Conservation (phyloP, 345 rosid species). For the Pugionium dolabratum region DNA sequence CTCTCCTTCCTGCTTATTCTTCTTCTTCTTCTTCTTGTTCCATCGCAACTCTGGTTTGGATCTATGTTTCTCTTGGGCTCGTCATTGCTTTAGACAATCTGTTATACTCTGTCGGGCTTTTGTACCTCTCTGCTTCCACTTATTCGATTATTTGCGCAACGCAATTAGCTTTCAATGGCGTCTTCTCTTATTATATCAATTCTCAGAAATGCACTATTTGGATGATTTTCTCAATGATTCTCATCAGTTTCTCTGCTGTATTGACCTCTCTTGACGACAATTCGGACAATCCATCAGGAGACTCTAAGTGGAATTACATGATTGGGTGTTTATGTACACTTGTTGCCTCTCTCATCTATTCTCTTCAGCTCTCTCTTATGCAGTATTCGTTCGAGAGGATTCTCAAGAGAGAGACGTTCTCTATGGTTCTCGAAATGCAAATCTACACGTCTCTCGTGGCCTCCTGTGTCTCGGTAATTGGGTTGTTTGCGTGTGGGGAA, state of each 20-base stretch:
- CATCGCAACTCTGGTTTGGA: slow-evolving; percentile 33
- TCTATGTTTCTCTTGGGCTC: slow-evolving; percentile 62
- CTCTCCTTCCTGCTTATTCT: slow-evolving; percentile 49
- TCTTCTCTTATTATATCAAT: slow-evolving; percentile 75
- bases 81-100: slow-evolving; percentile 64
- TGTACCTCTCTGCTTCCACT: slow-evolving; percentile 73
- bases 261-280: slow-evolving; percentile 66
- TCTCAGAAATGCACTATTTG: slow-evolving; percentile 68
- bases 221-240: slow-evolving; percentile 56
- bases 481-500: slow-evolving; percentile 50
- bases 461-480: slow-evolving; percentile 31
- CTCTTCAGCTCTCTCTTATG: slow-evolving; percentile 81
- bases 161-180: slow-evolving; percentile 74
- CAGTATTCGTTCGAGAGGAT: slow-evolving; percentile 73
- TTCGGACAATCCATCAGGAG: slow-evolving; percentile 55
- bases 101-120: slow-evolving; percentile 70
- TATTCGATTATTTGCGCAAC: slow-evolving; percentile 77
- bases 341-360: slow-evolving; percentile 71
- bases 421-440: slow-evolving; percentile 51
- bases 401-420: slow-evolving; percentile 31
- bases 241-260: slow-evolving; percentile 73
- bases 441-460: slow-evolving; percentile 51
- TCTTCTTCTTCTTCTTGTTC: slow-evolving; percentile 47
- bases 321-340: slow-evolving; percentile 61
- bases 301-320: slow-evolving; percentile 39